These are phyloP conservation scores for Moelleriella libera DNA, from an alignment of 2,329 filamentous ascomycete species.

Conservation along the genomic window DNA sequence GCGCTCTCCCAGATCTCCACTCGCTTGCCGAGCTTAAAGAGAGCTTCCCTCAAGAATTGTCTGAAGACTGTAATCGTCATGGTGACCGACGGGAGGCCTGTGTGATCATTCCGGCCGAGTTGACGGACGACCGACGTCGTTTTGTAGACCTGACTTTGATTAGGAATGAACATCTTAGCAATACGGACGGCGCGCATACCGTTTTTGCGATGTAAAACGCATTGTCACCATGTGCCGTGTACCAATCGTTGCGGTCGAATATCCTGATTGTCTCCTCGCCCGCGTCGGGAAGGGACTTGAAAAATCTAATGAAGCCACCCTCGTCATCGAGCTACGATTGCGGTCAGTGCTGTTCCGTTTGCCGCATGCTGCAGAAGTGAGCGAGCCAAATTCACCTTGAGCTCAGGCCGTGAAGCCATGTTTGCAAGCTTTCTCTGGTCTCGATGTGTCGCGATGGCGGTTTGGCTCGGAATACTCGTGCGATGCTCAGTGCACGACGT, in stretches of 20 bases:
- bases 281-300: constrained; percentile 65
- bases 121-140: constrained; percentile 91
- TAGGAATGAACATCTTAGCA: constrained; percentile 47
- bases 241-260: constrained; percentile 90
- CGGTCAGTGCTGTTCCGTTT: neutral
- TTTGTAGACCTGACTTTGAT: constrained; percentile 64
- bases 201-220: constrained; percentile 40
- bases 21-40: constrained; percentile 81
- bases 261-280: constrained; percentile 70
- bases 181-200: constrained; percentile 26
- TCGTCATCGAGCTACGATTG: constrained; percentile 74
- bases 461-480: too few species aligned
- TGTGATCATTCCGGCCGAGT: constrained; percentile 69
- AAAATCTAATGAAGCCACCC: constrained; percentile 91
- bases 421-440: constrained; percentile 10
- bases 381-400: constrained; percentile 38
- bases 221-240: constrained; percentile 83
- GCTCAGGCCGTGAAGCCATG: constrained; percentile 59
- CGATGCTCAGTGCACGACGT: neutral
- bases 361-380: neutral
- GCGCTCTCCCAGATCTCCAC: constrained; percentile 78
- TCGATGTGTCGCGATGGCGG: too few species aligned
- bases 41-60: constrained; percentile 85
- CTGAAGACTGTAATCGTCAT: constrained; percentile 92
- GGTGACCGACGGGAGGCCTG: constrained; percentile 83